phyloP scores from a whole-genome alignment of 2,329 filamentous ascomycete genomes.

The Cordyceps militaris region DNA sequence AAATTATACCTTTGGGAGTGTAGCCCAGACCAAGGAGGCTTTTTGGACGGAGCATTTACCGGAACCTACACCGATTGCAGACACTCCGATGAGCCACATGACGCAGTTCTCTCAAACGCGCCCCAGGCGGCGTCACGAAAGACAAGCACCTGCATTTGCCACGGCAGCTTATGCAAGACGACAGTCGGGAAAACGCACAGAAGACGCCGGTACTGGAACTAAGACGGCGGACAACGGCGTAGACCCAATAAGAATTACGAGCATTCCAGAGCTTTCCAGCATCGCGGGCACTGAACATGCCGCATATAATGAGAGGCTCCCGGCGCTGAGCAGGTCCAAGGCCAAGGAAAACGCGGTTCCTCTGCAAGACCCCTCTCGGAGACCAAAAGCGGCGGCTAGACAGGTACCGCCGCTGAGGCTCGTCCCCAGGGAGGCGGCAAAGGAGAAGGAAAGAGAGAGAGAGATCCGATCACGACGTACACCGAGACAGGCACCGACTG shows the following conservation, averaged over 20 bases:
- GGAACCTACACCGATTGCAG: slow-evolving; percentile 3
- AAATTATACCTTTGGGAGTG: background rate
- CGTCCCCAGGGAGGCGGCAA: background rate
- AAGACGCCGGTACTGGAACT: background rate
- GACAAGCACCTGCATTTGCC: background rate
- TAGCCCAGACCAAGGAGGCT: background rate
- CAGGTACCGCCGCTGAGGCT: background rate
- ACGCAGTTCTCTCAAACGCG: background rate
- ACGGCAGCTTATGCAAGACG: background rate
- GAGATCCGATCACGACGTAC: background rate
- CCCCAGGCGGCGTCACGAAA: background rate
- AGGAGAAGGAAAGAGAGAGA: background rate
- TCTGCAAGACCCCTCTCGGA: background rate
- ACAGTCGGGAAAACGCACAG: background rate
- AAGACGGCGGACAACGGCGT: background rate
- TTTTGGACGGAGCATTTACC: background rate
- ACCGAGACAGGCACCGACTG: background rate
- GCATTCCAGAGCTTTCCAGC: background rate
- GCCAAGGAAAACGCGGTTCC: background rate
- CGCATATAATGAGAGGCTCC: background rate
- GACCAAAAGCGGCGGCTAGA: background rate
- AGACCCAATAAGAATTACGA: background rate
- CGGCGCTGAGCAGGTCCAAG: background rate
- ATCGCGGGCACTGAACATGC: background rate
- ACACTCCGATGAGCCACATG: slow-evolving; percentile 10